These are phyloP conservation scores for Purshia tridentata DNA, from an alignment of 306 rosid genomes.

Conservation along the genomic window DNA sequence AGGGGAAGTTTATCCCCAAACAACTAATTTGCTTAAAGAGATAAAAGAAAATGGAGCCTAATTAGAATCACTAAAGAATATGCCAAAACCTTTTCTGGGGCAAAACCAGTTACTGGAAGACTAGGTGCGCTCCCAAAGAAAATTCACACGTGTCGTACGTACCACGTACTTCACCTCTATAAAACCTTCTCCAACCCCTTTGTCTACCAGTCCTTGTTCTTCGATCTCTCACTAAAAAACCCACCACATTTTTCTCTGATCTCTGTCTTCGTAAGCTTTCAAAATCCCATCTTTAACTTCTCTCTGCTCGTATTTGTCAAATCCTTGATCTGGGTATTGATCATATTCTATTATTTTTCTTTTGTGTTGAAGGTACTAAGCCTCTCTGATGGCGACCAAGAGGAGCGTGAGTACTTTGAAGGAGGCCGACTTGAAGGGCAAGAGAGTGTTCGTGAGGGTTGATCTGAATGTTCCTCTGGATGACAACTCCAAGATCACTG, in stretches of 20 bases:
- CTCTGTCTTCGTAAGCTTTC: slow-evolving; percentile 21
- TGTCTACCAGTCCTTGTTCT: not conserved
- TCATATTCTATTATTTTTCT: slow-evolving; percentile 8
- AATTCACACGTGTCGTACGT: slow-evolving; percentile 18
- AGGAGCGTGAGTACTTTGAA: slow-evolving; percentile 81
- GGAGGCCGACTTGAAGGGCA: slow-evolving; percentile 87
- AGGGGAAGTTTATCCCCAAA: too few relatives aligned
- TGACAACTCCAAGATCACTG: slow-evolving; percentile 75
- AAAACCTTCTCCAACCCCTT: slow-evolving; percentile 5
- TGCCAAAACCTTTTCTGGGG: too few relatives aligned
- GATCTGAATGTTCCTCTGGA: slow-evolving; percentile 97
- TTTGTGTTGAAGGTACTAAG: slow-evolving; percentile 20
- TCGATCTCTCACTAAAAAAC: not conserved
- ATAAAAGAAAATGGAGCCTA: too few relatives aligned
- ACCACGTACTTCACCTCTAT: not conserved
- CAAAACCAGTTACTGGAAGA: too few relatives aligned
- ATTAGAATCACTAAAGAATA: too few relatives aligned
- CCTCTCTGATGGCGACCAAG: slow-evolving; percentile 69
- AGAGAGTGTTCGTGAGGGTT: slow-evolving; percentile 82
- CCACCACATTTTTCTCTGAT: not conserved
- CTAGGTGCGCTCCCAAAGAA: too few relatives aligned
- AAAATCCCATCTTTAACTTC: not conserved
- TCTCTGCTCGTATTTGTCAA: not conserved
- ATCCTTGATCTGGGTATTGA: slow-evolving; percentile 17
- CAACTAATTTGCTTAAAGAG: too few relatives aligned